Percentiles rank a stretch among this genome's conserved stretches.
Evolutionary conservation across 805 yeast genomes (phyloP).

Genomic region (Ogataea parapolymorpha): DNA sequence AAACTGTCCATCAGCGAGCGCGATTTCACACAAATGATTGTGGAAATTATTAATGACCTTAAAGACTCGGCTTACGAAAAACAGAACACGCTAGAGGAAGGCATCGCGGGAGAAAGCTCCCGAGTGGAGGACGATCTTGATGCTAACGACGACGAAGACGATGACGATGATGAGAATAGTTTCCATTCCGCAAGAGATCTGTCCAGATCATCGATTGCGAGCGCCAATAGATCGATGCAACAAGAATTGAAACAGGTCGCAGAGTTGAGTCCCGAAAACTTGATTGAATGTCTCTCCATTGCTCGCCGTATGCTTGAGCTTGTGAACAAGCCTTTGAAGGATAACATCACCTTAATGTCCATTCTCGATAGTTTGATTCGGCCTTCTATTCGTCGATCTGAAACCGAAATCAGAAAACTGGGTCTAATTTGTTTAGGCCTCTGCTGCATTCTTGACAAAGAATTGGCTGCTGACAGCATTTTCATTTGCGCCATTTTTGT

Average conservation of each 20-base stretch:
- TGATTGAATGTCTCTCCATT: constrained; percentile 62
- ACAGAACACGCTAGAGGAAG: constrained; percentile 25
- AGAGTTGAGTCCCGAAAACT: constrained; percentile 43
- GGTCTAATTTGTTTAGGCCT: constrained; percentile 79
- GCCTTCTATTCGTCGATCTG: constrained; percentile 68
- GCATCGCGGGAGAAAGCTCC: constrained; percentile 22
- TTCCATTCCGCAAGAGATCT: constrained; percentile 30
- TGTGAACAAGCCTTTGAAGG: constrained; percentile 59
- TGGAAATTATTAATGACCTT: constrained; percentile 84
- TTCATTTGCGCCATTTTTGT: constrained; percentile 67
- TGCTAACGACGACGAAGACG: constrained; percentile 25
- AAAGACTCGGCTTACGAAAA: constrained; percentile 58
- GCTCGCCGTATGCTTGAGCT: constrained; percentile 68
- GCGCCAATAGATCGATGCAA: constrained; percentile 32
- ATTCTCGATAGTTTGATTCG: constrained; percentile 72
- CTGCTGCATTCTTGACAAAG: constrained; percentile 67
- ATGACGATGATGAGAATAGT: constrained; percentile 17
- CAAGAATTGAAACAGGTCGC: constrained; percentile 36
- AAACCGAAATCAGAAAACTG: constrained; percentile 50
- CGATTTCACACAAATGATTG: constrained; percentile 78
- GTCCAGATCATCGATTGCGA: constrained; percentile 31
- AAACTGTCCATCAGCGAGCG: constrained; percentile 73
- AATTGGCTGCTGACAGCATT: constrained; percentile 58
- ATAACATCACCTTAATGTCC: constrained; percentile 63
- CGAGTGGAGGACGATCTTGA: constrained; percentile 25